Percentiles rank a stretch among this genome's conserved stretches.
These are phyloP conservation scores for Paramecium primaurelia DNA, from an alignment of 73 alveolate genomes.

Conservation along the genomic window DNA sequence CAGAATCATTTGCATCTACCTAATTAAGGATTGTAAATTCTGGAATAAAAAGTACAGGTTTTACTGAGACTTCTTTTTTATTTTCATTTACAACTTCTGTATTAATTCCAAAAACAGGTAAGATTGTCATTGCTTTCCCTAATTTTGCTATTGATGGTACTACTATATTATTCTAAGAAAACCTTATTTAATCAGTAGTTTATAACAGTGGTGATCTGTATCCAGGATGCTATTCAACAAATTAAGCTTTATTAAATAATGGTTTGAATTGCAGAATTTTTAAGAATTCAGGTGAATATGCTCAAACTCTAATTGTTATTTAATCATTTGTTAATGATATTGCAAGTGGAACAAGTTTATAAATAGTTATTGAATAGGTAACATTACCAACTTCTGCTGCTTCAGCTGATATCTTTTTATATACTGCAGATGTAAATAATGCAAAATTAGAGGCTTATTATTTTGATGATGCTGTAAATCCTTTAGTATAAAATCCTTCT, in stretches of 20 bases:
- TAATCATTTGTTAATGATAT: background rate
- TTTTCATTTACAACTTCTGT: slow-evolving; percentile 11
- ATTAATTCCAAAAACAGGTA: background rate
- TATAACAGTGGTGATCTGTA: background rate
- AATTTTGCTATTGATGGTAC: slow-evolving; percentile 30
- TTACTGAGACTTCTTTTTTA: background rate
- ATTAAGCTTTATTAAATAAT: background rate
- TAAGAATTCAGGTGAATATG: background rate
- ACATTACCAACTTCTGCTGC: slow-evolving; percentile 35
- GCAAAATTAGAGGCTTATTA: slow-evolving; percentile 4
- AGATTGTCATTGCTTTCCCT: slow-evolving; percentile 50
- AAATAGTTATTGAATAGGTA: slow-evolving; percentile 14
- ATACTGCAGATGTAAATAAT: background rate
- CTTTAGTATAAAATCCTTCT: background rate
- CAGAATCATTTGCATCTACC: background rate
- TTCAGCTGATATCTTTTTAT: background rate
- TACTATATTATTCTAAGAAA: background rate
- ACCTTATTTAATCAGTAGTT: background rate
- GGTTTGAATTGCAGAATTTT: background rate
- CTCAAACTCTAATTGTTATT: background rate
- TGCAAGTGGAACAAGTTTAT: background rate
- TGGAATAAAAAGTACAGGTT: background rate
- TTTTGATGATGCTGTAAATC: background rate
- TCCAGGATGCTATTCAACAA: background rate
- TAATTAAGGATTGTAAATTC: background rate